Evolutionary conservation across 176 grass and related monocot genomes (phyloP).

Genomic region (Oryza brachyantha): DNA sequence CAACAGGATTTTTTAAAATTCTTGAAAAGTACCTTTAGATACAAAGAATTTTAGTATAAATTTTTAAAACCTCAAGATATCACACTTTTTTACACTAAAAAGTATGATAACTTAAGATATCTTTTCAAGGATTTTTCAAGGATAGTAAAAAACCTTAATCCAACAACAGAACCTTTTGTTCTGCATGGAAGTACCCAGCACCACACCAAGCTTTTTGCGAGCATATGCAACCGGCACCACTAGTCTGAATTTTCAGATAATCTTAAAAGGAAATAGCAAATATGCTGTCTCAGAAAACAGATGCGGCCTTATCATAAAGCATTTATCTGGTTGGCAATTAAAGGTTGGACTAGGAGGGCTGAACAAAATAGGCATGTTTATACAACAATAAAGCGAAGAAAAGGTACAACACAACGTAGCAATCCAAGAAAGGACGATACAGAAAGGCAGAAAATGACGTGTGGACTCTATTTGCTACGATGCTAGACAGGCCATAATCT

Average conservation of each 20-base stretch:
- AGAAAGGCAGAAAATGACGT: constrained; percentile 32
- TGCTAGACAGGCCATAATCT: neutral
- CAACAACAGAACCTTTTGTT: neutral
- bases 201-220: neutral
- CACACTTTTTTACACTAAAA: no score
- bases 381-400: constrained; percentile 19
- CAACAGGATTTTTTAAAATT: no score
- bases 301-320: constrained; percentile 15
- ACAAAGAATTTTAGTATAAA: no score
- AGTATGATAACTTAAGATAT: no score
- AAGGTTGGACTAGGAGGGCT: neutral
- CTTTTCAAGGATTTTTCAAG: no score
- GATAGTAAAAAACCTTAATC: no score
- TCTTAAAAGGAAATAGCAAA: constrained; percentile 27
- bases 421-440: neutral
- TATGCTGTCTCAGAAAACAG: constrained; percentile 9
- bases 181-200: neutral
- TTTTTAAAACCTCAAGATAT: no score
- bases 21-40: no score
- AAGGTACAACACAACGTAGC: neutral
- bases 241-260: constrained; percentile 1
- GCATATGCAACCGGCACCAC: constrained; percentile 5
- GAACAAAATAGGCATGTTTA: neutral
- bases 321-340: constrained; percentile 16
- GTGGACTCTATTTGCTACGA: neutral